Percentiles rank a stretch among this genome's conserved stretches.
phyloP scores from a whole-genome alignment of 768 basidiomycete species.

The Termitomyces sp. region DNA sequence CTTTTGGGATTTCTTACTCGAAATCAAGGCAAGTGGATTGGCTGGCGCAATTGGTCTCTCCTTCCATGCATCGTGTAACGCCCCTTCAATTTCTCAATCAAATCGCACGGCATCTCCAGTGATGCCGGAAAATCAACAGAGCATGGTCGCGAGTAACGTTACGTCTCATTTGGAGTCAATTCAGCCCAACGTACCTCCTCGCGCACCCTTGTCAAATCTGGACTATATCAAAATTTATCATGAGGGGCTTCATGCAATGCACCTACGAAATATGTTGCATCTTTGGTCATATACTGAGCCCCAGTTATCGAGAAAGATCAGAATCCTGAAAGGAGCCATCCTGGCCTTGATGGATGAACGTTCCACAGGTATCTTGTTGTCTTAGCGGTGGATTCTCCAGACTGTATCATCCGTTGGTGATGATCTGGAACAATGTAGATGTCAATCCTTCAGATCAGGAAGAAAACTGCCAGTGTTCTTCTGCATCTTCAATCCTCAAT shows the following conservation, averaged over 20 bases:
- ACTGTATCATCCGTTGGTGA: not conserved
- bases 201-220: conserved; percentile 21
- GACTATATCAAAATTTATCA: conserved; percentile 61
- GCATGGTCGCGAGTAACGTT: not conserved
- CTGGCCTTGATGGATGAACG: conserved; percentile 44
- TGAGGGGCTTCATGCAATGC: conserved; percentile 41
- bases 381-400: conserved; percentile 12
- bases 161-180: not conserved
- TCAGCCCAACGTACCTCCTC: not conserved
- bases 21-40: conserved; percentile 27
- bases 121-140: not conserved
- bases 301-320: conserved; percentile 25
- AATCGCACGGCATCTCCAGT: not conserved
- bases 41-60: conserved; percentile 46
- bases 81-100: conserved; percentile 1
- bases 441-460: not conserved
- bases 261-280: conserved; percentile 45
- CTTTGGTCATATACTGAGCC: conserved; percentile 34
- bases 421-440: not conserved
- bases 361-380: conserved; percentile 41
- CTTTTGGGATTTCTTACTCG: conserved; percentile 48
- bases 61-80: conserved; percentile 28
- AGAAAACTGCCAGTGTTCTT: too few relatives aligned
- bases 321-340: conserved; percentile 41
- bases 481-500: not conserved